Evolutionary conservation across 2,329 filamentous ascomycete genomes (phyloP), one percentile per base, ranked within the genome.

Genomic region (Exophiala alcalophila): DNA sequence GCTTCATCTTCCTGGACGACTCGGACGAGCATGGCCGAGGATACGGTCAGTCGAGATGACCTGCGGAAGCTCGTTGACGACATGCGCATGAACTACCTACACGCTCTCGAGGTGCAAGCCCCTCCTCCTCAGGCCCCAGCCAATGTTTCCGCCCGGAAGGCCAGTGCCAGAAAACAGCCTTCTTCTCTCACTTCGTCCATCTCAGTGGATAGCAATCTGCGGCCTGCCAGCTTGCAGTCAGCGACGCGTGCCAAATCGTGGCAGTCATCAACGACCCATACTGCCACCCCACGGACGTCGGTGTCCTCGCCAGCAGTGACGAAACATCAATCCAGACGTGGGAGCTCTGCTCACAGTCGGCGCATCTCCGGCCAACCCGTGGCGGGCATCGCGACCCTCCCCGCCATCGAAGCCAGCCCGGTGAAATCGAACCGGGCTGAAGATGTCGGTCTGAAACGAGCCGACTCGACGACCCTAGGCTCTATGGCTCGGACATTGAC

Each of bases 61-160:
- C 41, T 58, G n/a, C 47, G 53, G 15, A 50, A 49, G 19, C 54
- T 58, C 21, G 47, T 58, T 14, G 50, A 55, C 26, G 47, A 54
- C 14, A 58, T 58, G 52, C 43, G 55, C 16, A 43, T 46, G 26
- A 57, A 39, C 3, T 58, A 58, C 35, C 42, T 58, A 4, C 44
- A 50, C 26, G 55, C 55, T 14, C 40, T 58, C 11, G 55, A 58
- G 30, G 46, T 47, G 14, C 44, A 43, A 3, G 35, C 50, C 12
- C 42, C 45, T 21, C 44, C 50, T 10, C 35, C 34, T 12, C 35
- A 25, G 16, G 21, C 45, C 14, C 11, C 44, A 14, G 24, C 41
- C 16, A 38, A 42, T 8, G 4, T 35, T 5, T 26, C 50, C 4
- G 5, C 24, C 8, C 29, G 32, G 12, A 54, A 48, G 28, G 15